phyloP scores from a whole-genome alignment of 2,329 filamentous ascomycete genomes.

The Aspergillus floridensis region DNA sequence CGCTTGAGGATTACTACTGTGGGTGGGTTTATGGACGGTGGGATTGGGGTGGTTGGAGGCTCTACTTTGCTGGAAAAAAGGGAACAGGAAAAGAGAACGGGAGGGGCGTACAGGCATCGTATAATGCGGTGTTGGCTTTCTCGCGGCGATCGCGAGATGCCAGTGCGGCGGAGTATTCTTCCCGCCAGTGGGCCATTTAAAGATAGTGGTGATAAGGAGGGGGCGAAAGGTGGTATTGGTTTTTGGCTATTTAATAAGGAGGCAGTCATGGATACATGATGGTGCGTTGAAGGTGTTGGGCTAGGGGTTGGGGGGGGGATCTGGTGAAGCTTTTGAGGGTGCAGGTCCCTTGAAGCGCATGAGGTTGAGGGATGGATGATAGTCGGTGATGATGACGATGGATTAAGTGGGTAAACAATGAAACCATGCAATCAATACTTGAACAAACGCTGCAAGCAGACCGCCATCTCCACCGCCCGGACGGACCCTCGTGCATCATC shows the following conservation, averaged over 20 bases:
- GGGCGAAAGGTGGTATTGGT: slow-evolving; percentile 2
- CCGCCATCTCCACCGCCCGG: slow-evolving; percentile 34
- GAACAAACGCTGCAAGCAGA: slow-evolving; percentile 15
- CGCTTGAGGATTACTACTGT: neutral
- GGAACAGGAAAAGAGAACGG: neutral
- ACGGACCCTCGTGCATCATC: slow-evolving; percentile 31
- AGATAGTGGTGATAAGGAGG: slow-evolving; percentile 7
- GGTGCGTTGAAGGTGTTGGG: neutral
- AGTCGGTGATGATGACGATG: slow-evolving; percentile 19
- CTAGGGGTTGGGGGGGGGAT: neutral
- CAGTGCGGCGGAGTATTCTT: slow-evolving; percentile 75
- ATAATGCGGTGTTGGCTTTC: slow-evolving; percentile 63
- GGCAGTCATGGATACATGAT: slow-evolving; percentile 13
- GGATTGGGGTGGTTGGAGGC: no score
- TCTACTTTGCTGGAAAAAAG: no score
- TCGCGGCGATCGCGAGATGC: slow-evolving; percentile 69
- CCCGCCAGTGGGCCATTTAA: slow-evolving; percentile 68
- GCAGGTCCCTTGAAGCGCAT: neutral
- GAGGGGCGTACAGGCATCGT: slow-evolving; percentile 69
- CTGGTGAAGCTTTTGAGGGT: neutral
- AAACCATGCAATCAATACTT: no score
- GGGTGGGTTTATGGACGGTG: neutral
- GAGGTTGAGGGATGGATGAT: neutral
- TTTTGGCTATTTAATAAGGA: neutral
- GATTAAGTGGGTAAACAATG: neutral